Evolutionary conservation across 1,139 yeast species (phyloP).

Genomic region (Taphrina deformans): DNA sequence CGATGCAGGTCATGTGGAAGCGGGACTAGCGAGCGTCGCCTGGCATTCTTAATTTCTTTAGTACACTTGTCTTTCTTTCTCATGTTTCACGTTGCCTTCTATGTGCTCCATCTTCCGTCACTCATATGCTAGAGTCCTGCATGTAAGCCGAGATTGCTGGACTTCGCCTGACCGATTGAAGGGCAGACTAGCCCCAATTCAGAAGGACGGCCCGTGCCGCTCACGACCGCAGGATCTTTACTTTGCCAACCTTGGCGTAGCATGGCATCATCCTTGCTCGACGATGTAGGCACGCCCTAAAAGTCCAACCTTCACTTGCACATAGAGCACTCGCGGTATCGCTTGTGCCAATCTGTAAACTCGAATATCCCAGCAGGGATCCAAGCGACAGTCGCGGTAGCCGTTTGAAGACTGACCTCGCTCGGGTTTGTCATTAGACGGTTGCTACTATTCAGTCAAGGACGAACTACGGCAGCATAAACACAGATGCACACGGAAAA

Average conservation of each 20-base stretch:
- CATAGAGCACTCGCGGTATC: no score
- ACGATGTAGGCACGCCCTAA: background rate
- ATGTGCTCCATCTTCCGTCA: no score
- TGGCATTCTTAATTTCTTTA: slow-evolving; percentile 1
- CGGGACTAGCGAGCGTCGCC: background rate
- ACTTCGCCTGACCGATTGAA: no score
- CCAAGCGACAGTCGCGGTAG: background rate
- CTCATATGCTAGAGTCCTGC: no score
- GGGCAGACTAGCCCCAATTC: background rate
- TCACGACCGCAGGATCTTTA: background rate
- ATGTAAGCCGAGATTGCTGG: no score
- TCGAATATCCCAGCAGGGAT: no score
- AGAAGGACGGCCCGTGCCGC: background rate
- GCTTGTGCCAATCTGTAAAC: background rate
- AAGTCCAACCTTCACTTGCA: no score
- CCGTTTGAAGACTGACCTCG: background rate
- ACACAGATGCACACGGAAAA: slow-evolving; percentile 24
- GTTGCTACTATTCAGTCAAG: background rate
- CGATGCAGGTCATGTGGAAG: background rate
- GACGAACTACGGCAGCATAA: background rate
- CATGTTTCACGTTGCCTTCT: no score
- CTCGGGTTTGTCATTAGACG: background rate
- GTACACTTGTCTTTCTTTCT: background rate
- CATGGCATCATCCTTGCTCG: background rate
- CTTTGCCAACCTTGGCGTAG: background rate